Evolutionary conservation across 2,329 filamentous ascomycete species (phyloP).

Genomic region (Trichoderma aggressivum): DNA sequence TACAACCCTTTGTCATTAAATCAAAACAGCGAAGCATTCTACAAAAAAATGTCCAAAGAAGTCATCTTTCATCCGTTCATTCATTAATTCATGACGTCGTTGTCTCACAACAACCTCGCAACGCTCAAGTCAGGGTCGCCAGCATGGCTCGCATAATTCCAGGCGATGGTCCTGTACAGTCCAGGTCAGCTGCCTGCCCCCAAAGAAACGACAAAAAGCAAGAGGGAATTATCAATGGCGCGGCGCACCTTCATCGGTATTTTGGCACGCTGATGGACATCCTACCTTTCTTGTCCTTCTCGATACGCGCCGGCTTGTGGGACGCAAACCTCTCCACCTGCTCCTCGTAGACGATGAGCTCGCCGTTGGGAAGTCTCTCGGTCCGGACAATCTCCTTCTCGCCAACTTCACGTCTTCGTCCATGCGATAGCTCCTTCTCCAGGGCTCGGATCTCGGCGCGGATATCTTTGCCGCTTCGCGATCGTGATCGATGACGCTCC

Average conservation of each 20-base stretch:
- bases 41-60: neutral
- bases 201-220: conserved; percentile 16
- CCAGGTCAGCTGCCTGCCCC: conserved; percentile 32
- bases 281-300: conserved; percentile 95
- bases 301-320: conserved; percentile 63
- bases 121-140: conserved; percentile 60
- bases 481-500: conserved; percentile 41
- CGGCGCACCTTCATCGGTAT: conserved; percentile 57
- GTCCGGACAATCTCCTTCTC: conserved; percentile 55
- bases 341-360: conserved; percentile 62
- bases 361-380: conserved; percentile 57
- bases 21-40: neutral
- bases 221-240: neutral
- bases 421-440: conserved; percentile 48
- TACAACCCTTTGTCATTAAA: neutral
- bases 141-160: conserved; percentile 66
- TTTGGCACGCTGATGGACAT: conserved; percentile 79
- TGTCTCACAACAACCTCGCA: neutral
- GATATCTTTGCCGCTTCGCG: conserved; percentile 59
- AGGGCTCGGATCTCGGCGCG: conserved; percentile 68
- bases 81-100: conserved; percentile 15
- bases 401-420: conserved; percentile 33
- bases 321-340: conserved; percentile 53
- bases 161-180: conserved; percentile 57
- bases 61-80: neutral